A percentile compares a stretch with the other conserved stretches of the same genome.
Conservation (phyloP, 176 grass and related monocot genomes). For the Themeda triandra region DNA sequence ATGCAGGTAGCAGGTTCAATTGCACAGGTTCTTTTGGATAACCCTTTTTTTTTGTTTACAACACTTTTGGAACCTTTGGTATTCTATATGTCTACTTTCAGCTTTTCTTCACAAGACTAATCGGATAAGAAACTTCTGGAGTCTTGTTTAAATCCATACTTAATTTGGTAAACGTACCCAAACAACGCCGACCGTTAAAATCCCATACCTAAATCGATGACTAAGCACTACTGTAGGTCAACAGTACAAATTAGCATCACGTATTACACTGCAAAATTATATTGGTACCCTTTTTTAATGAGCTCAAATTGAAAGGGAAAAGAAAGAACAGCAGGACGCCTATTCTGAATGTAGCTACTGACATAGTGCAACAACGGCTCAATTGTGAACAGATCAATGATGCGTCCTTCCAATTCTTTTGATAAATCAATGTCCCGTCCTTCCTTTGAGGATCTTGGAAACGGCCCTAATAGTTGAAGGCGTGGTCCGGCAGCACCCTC, state of each 20-base stretch:
- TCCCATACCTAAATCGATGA: neutral
- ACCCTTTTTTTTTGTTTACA: too few relatives aligned
- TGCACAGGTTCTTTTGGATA: neutral
- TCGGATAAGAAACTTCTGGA: neutral
- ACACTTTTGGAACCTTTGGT: too few relatives aligned
- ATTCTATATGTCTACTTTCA: too few relatives aligned
- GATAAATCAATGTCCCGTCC: neutral
- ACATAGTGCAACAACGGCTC: neutral
- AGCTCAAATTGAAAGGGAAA: neutral
- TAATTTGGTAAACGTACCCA: neutral
- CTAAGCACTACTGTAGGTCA: neutral
- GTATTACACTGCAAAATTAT: neutral
- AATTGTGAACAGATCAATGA: neutral
- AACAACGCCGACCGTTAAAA: neutral
- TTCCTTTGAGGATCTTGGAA: conserved; percentile 53
- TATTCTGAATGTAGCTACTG: neutral
- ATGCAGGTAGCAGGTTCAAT: neutral
- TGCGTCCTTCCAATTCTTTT: neutral
- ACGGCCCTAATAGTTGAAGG: conserved; percentile 63
- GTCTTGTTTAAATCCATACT: neutral
- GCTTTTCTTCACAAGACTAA: neutral
- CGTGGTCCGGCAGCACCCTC: conserved; percentile 77
- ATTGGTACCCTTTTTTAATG: neutral
- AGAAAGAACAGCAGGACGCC: neutral
- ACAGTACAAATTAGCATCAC: neutral